Base-by-base conservation (phyloP, 1,139 yeast genomes). In the Insectozyma bohioensis region DNA sequence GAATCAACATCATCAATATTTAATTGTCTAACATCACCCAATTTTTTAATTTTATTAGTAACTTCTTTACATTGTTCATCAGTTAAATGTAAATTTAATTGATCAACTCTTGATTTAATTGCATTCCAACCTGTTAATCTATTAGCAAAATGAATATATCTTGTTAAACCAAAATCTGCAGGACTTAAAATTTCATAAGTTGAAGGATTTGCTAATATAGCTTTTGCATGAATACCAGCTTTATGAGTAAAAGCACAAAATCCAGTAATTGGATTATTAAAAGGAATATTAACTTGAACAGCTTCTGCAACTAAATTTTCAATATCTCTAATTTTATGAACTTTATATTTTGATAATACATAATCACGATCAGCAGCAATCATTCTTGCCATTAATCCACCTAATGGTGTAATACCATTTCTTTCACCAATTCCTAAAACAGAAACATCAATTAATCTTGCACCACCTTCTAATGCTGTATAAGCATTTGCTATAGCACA, bases 141-240 rank as follows among this genome's bases (percentile, higher is more conserved):
- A 74, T 90, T 90, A 50, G 97, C 97, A 61, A 92, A 92, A 67
- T 92, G 97, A 55, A 92, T 90, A 61, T 90, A 90, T 61, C 97
- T 79, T 34, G 95, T 82, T 63, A 90, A 78, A 61, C 97, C 97
- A 60, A 90, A 90, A 67, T 90, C 97, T 23, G 85, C 70, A 41
- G 98, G 98, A 61, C 85, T 85, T 60, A 92, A 77, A 54, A 92
- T 92, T 72, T 92, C 98, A 63, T 92, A 92, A 21, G 97, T 92
- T 24, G 96, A 87, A 45, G 98, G 98, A 69, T 92, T 92, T 42
- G 98, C 98, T 51, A 92, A 78, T 52, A 92, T 92, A 39, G 97
- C 97, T 75, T 92, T 92, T 54, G 98, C 97, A 61, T 92, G 98
- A 56, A 92, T 90, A 69, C 98, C 98, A 37, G 98, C 98, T 76